Base-by-base conservation (phyloP, 208 protist genomes). In the Balamuthia mandrillaris region DNA sequence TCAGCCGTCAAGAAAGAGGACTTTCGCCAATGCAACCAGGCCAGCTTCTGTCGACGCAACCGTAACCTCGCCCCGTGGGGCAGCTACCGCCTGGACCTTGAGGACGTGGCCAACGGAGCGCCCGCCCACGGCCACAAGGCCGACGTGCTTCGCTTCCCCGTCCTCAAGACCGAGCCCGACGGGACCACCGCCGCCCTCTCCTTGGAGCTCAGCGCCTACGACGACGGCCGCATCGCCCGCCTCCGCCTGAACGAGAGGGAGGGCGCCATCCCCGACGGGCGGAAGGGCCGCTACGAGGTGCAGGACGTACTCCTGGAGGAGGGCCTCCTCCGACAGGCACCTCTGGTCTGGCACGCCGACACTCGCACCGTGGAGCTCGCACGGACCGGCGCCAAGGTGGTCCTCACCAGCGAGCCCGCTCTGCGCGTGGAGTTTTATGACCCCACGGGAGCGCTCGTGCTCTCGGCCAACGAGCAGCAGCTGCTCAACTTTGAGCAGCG, bases 1-100 rank as follows among this genome's bases (percentile, higher is more conserved):
- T 42, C 54, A 6, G 90, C 92, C 29, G 93, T 95, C 12, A 92
- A 95, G 79, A 18, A 29, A 18, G 77, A 68, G 41, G 93, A 95
- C 63, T 95, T 95, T 78, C 84, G 84, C 14, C 93, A 88, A 5
- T 95, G 93, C 81, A 24, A 77, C 3, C 85, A 94, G 24, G 90
- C 86, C 7, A 58, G 82, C 54, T 95, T 95, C 68, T 95, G 93
- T 51, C 81, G 44, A n/a, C 37, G 24, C 33, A 45, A 86, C 24
- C 24, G 56, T 33, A 47, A 61, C 5, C 45, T 52, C 3, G 35
- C 12, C 27, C 10, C 45, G 18, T 75, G 31, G 52, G 39, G 3
- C 0, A 61, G 27, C 12, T 37, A 39, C 49, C 37, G 81, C 9
- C 3, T 75, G 39, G n/a, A 60, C 51, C 29, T n/a, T 65, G 6